A percentile compares a stretch with the other conserved stretches of the same genome.
Conservation (phyloP, 164 flowering plant genomes). For the Vitis rotundifolia region DNA sequence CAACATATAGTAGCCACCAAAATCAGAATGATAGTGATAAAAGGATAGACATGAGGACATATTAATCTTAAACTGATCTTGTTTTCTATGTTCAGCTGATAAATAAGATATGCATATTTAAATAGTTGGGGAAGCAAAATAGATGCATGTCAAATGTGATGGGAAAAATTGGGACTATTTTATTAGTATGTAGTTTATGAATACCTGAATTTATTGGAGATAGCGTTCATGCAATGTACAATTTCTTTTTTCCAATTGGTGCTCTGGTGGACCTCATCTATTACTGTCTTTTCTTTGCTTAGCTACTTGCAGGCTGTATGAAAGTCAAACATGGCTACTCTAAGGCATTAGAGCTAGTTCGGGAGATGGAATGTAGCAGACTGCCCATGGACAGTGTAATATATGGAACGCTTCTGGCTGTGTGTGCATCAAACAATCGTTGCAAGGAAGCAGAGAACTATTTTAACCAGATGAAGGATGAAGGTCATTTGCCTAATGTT, state of each 20-base stretch:
- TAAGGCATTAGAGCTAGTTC: slow-evolving; percentile 69
- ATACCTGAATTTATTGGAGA: background rate
- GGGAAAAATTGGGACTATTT: too few relatives aligned
- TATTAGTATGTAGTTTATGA: too few relatives aligned
- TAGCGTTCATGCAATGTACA: background rate
- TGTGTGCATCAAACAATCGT: slow-evolving; percentile 77
- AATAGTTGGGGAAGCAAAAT: too few relatives aligned
- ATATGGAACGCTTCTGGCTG: slow-evolving; percentile 78
- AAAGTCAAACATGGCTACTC: slow-evolving; percentile 67
- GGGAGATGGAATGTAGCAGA: slow-evolving; percentile 56
- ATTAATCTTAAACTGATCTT: too few relatives aligned
- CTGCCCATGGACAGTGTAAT: slow-evolving; percentile 69
- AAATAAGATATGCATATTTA: too few relatives aligned
- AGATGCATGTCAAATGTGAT: too few relatives aligned
- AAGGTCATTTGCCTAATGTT: slow-evolving; percentile 72
- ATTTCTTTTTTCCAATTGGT: background rate
- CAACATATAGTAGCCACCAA: too few relatives aligned
- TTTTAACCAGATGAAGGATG: slow-evolving; percentile 71
- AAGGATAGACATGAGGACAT: too few relatives aligned
- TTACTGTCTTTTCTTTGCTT: slow-evolving; percentile 19
- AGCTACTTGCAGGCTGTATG: slow-evolving; percentile 90
- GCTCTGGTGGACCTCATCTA: background rate
- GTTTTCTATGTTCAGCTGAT: too few relatives aligned
- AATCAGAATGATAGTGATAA: too few relatives aligned
- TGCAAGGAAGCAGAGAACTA: slow-evolving; percentile 75